Percentiles rank a stretch among this genome's conserved stretches.
Conservation (phyloP, 129 eudicot genomes). For the Artemisia argyi region DNA sequence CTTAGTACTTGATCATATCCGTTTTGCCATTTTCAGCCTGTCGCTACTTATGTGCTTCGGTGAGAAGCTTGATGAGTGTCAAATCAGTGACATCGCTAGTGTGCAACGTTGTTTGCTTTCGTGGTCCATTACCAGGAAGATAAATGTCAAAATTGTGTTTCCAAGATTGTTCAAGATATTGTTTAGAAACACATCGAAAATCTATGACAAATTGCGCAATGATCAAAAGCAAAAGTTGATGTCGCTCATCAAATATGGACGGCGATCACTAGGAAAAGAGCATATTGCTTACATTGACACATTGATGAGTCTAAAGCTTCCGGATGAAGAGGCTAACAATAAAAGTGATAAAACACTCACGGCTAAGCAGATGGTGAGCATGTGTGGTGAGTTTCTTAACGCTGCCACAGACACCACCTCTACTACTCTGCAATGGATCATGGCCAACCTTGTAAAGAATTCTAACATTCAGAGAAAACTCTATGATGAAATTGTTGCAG, state of each 20-base stretch:
- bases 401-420: slow-evolving; percentile 72
- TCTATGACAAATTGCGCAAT: background rate
- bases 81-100: slow-evolving; percentile 11
- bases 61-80: slow-evolving; percentile 20
- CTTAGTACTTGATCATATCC: slow-evolving; percentile 16
- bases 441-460: slow-evolving; percentile 71
- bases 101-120: slow-evolving; percentile 2
- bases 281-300: slow-evolving; percentile 16
- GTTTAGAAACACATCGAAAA: slow-evolving; percentile 16
- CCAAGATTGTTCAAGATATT: slow-evolving; percentile 21
- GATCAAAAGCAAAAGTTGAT: slow-evolving; percentile 20
- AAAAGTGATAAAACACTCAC: slow-evolving; percentile 29
- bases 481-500: slow-evolving; percentile 48
- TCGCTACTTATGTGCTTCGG: slow-evolving; percentile 41
- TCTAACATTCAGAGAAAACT: slow-evolving; percentile 50
- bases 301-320: slow-evolving; percentile 18
- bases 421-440: slow-evolving; percentile 68
- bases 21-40: slow-evolving; percentile 22
- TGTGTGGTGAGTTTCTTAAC: slow-evolving; percentile 57
- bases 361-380: slow-evolving; percentile 38
- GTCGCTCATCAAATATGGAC: slow-evolving; percentile 9
- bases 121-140: background rate
- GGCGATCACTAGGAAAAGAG: background rate
- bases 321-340: slow-evolving; percentile 29
- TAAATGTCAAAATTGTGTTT: background rate